phyloP scores from a whole-genome alignment of 2,329 filamentous ascomycete species.

The Colletotrichum incanum region DNA sequence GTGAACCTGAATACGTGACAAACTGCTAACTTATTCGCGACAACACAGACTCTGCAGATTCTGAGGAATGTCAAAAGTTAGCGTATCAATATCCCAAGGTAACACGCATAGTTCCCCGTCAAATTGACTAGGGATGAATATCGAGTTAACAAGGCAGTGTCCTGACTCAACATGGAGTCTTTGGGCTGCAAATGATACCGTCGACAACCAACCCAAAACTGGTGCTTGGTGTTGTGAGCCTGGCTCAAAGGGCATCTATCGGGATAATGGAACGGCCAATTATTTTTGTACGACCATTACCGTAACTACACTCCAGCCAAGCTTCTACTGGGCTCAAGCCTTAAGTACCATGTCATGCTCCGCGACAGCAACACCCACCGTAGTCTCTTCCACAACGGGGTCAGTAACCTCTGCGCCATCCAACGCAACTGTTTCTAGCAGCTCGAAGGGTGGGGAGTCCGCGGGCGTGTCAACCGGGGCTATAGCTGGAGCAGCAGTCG shows the following conservation, averaged over 20 bases:
- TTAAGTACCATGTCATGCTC: not conserved
- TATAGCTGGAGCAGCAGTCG: not conserved
- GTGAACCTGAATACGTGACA: too few species aligned
- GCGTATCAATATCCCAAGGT: constrained; percentile 10
- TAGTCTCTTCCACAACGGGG: not conserved
- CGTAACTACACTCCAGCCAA: not conserved
- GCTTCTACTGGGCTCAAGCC: not conserved
- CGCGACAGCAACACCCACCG: not conserved
- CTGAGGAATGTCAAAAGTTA: not conserved
- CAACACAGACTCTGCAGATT: not conserved
- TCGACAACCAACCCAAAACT: not conserved
- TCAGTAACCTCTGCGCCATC: not conserved
- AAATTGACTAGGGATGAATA: not conserved
- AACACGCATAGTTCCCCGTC: not conserved
- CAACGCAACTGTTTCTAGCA: not conserved
- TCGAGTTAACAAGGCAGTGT: constrained; percentile 1
- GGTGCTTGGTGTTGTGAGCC: constrained; percentile 16
- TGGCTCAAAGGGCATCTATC: not conserved
- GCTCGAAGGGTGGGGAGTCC: not conserved
- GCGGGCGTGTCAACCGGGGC: not conserved
- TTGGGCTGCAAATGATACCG: constrained; percentile 2
- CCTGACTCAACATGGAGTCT: constrained; percentile 9
- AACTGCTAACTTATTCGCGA: not conserved
- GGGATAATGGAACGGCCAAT: constrained; percentile 7
- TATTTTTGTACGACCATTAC: constrained; percentile 3